A percentile compares a stretch with the other conserved stretches of the same genome.
Conservation (phyloP, 805 yeast species). For the Allodekkera sacchari region DNA sequence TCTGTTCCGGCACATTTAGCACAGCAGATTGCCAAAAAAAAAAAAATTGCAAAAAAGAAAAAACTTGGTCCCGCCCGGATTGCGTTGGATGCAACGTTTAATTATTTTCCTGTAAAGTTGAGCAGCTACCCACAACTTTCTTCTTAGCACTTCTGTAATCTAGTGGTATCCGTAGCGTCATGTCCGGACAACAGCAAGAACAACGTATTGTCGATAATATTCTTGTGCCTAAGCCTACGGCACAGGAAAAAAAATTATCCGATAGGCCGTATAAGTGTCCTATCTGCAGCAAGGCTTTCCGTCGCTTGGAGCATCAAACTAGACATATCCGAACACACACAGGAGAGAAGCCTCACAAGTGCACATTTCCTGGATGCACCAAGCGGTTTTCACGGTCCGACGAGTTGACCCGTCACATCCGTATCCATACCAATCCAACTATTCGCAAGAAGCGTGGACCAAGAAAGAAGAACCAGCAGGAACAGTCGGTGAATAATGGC, state of each 20-base stretch:
- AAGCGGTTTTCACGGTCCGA: constrained; percentile 65
- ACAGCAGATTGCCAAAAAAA: too few relatives aligned
- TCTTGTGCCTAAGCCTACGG: constrained; percentile 11
- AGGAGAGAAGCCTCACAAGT: constrained; percentile 75
- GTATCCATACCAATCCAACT: constrained; percentile 67
- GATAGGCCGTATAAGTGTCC: constrained; percentile 67
- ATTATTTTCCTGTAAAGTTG: too few relatives aligned
- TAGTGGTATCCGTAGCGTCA: not conserved
- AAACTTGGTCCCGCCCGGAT: too few relatives aligned
- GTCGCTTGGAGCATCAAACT: constrained; percentile 69
- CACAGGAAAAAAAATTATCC: constrained; percentile 22
- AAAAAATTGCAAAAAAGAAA: too few relatives aligned
- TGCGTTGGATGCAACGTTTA: too few relatives aligned
- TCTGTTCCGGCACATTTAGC: too few relatives aligned
- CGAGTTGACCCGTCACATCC: constrained; percentile 63
- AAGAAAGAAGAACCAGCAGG: constrained; percentile 11
- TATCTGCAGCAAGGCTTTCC: constrained; percentile 66
- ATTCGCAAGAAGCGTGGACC: constrained; percentile 45
- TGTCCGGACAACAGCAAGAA: not conserved
- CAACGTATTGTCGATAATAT: constrained; percentile 1
- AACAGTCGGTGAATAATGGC: constrained; percentile 8
- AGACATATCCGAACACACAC: constrained; percentile 76
- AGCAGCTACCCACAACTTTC: too few relatives aligned
- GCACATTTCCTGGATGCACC: constrained; percentile 62
- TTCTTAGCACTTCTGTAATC: not conserved